Base-by-base conservation (phyloP, 164 flowering plant species). In the Macadamia integrifolia region DNA sequence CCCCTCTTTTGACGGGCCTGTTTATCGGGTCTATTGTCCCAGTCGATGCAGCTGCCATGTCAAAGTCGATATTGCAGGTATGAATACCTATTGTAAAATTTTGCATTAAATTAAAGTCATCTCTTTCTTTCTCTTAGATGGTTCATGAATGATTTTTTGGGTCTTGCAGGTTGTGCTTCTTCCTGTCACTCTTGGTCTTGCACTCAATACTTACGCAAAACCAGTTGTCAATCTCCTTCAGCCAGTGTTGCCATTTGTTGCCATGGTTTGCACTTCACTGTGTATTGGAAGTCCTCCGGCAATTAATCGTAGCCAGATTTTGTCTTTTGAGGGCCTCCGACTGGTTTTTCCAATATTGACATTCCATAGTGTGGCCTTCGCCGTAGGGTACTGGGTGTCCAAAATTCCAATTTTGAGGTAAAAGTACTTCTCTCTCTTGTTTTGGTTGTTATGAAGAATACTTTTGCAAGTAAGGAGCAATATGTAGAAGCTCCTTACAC, bases 221-320 rank as follows among this genome's bases (percentile, higher is more conserved):
- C 83, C 97, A 12, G 83, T 87, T 57, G 98, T 87, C 14, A 69
- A 76, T 59, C 62, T 85, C 55, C 70, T 94, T 72, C 86, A 67
- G 65, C 96, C 98, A 1, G 77, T 88, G 75, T 91, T 93, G 98
- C 98, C 98, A 18, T 78, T 91, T 78, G 88, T 93, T 67, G 98
- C 97, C 42, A 91, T 93, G 96, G 29, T 91, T 50, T 93, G 98
- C 62, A 93, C 98, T 64, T 87, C 98, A 31, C 1, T 93, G 73
- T 93, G 98, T 71, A 91, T 93, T 62, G 98, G 98, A 14, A 91
- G 98, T 73, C 98, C 98, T 49, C 93, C 91, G 44, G 97, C 98
- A 13, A 85, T 91, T 12, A 94, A 94, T 66, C 81, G 80, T 72
- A 80, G 66, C 62, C 89, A 78, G 74, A 91, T 94, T 71, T 76